Evolutionary conservation across 2,329 filamentous ascomycete genomes (phyloP).

Genomic region (Mycocentrospora acerina): DNA sequence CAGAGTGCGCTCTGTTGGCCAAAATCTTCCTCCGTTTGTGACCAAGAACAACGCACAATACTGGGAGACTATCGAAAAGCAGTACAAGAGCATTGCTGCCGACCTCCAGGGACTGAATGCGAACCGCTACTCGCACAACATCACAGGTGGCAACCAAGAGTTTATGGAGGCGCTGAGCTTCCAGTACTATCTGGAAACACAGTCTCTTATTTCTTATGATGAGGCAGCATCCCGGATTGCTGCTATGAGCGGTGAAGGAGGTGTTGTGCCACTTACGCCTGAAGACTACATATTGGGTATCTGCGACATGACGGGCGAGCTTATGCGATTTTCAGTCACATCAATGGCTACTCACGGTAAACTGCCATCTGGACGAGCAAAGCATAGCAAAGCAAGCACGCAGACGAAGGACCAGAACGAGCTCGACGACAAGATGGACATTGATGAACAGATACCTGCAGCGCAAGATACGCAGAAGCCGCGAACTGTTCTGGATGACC

Average conservation of each 20-base stretch:
- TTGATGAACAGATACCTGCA: conserved; percentile 30
- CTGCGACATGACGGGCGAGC: conserved; percentile 91
- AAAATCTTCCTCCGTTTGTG: conserved; percentile 67
- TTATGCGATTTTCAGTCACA: conserved; percentile 96
- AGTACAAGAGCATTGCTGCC: conserved; percentile 66
- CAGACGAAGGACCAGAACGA: too few relatives aligned
- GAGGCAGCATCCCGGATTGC: conserved; percentile 53
- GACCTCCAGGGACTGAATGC: conserved; percentile 80
- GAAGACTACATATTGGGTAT: conserved; percentile 89
- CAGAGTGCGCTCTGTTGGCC: conserved; percentile 63
- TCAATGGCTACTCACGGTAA: conserved; percentile 74
- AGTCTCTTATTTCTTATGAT: conserved; percentile 69
- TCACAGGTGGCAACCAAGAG: conserved; percentile 83
- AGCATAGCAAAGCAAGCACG: conserved; percentile 18
- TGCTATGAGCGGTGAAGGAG: conserved; percentile 39
- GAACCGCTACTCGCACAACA: conserved; percentile 76
- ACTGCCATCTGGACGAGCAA: conserved; percentile 42
- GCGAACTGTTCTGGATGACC: conserved; percentile 74
- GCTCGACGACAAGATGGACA: conserved; percentile 37
- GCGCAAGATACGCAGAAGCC: conserved; percentile 27
- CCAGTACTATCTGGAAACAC: conserved; percentile 78
- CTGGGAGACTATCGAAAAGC: conserved; percentile 68
- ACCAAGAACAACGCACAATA: conserved; percentile 69
- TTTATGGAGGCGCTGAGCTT: conserved; percentile 92
- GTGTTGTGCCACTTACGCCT: conserved; percentile 65